Evolutionary conservation across 208 protist species (phyloP).

Genomic region (Leishmania lainsoni): DNA sequence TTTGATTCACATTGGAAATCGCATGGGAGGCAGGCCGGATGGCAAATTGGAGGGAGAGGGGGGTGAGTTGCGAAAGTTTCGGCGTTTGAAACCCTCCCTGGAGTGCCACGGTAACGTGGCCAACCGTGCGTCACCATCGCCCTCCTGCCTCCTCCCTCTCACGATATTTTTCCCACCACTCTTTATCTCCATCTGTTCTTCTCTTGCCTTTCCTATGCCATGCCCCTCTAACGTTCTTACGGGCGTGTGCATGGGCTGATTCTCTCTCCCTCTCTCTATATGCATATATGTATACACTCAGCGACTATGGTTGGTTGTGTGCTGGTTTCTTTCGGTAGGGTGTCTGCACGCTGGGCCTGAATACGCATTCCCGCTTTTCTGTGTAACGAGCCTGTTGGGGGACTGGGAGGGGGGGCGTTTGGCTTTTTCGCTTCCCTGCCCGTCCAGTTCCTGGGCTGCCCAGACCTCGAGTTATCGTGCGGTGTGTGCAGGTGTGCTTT

Average conservation of each 20-base stretch:
- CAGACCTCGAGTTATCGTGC: neutral
- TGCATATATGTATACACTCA: neutral
- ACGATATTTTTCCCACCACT: neutral
- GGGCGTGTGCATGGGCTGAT: neutral
- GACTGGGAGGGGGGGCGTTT: neutral
- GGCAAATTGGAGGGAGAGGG: neutral
- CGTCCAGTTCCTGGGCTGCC: neutral
- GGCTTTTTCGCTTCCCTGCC: neutral
- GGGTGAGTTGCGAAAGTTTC: neutral
- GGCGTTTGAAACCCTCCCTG: neutral
- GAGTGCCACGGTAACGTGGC: neutral
- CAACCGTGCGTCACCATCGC: neutral
- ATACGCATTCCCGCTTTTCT: no score
- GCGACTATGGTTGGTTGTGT: neutral
- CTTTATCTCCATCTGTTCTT: neutral
- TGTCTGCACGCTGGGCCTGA: no score
- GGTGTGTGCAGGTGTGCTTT: neutral
- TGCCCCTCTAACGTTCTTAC: no score
- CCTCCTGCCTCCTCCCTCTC: neutral
- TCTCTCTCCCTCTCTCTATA: no score
- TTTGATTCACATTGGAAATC: neutral
- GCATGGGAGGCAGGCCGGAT: neutral
- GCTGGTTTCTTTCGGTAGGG: neutral
- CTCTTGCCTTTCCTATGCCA: neutral
- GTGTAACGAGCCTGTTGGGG: no score